Conservation (phyloP, 495 filamentous ascomycete species). For the Margaritispora aquatica region DNA sequence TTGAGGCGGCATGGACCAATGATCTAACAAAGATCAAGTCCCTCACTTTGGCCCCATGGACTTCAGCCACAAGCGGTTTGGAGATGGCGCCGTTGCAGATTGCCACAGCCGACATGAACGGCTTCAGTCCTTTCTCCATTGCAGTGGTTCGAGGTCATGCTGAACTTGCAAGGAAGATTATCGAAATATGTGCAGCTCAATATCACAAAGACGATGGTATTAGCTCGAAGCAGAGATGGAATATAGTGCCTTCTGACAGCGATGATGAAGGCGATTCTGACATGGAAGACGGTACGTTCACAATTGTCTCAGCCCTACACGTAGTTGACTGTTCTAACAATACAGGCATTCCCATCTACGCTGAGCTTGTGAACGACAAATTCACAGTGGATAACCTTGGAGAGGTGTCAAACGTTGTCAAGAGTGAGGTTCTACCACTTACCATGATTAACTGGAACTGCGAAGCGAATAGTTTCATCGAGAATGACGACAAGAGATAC, state of each 20-base stretch:
- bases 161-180: slow-evolving; percentile 51
- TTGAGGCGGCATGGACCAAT: slow-evolving; percentile 64
- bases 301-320: neutral
- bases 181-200: slow-evolving; percentile 62
- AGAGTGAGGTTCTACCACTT: slow-evolving; percentile 48
- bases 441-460: slow-evolving; percentile 32
- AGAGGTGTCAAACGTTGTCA: slow-evolving; percentile 53
- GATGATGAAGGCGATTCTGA: slow-evolving; percentile 53
- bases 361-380: slow-evolving; percentile 41
- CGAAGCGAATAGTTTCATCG: neutral
- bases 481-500: neutral
- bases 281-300: slow-evolving; percentile 33
- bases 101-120: slow-evolving; percentile 41
- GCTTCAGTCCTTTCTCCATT: slow-evolving; percentile 53
- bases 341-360: slow-evolving; percentile 17
- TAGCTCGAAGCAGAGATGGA: slow-evolving; percentile 39
- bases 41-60: slow-evolving; percentile 37
- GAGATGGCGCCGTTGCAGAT: slow-evolving; percentile 53
- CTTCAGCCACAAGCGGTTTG: slow-evolving; percentile 33
- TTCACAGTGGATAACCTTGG: slow-evolving; percentile 71
- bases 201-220: slow-evolving; percentile 42
- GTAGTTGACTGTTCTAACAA: neutral
- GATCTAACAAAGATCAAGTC: slow-evolving; percentile 52
- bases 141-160: slow-evolving; percentile 57
- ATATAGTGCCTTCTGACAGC: slow-evolving; percentile 28